Evolutionary conservation across 148 eudicot genomes (phyloP).

Genomic region (Cornus kousa): DNA sequence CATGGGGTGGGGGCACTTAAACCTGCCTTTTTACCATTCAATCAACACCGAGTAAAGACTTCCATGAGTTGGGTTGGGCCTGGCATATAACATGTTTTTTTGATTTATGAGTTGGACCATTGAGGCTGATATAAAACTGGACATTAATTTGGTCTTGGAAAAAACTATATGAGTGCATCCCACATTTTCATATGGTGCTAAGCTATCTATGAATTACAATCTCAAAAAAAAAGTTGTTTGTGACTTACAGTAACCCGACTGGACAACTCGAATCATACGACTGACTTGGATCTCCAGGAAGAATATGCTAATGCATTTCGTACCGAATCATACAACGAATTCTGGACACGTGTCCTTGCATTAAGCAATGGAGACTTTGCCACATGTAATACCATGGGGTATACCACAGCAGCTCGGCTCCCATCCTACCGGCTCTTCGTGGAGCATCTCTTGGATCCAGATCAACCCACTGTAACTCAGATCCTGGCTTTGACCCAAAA

Average conservation of each 20-base stretch:
- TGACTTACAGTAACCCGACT: constrained; percentile 15
- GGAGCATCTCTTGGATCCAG: constrained; percentile 83
- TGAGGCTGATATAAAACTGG: too few species aligned
- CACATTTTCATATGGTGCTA: too few species aligned
- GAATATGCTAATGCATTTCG: constrained; percentile 96
- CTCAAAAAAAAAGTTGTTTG: background rate
- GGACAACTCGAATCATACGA: background rate
- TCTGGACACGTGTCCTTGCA: constrained; percentile 76
- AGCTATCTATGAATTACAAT: background rate
- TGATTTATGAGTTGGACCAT: too few species aligned
- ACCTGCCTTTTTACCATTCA: too few species aligned
- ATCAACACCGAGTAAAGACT: too few species aligned
- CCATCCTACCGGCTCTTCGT: constrained; percentile 80
- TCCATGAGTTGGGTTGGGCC: too few species aligned
- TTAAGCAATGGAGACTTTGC: constrained; percentile 26
- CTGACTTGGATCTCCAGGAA: constrained; percentile 60
- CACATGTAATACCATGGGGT: constrained; percentile 34
- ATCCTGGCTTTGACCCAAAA: constrained; percentile 28
- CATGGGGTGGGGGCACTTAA: too few species aligned
- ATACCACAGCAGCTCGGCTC: constrained; percentile 67
- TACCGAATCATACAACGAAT: constrained; percentile 76
- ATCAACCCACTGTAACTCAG: constrained; percentile 57
- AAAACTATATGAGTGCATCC: too few species aligned
- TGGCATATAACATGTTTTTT: too few species aligned
- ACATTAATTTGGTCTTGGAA: too few species aligned